These are phyloP conservation scores for Nakaseomyces kungkrabaensis DNA, from an alignment of 1,139 yeast genomes.

Conservation along the genomic window DNA sequence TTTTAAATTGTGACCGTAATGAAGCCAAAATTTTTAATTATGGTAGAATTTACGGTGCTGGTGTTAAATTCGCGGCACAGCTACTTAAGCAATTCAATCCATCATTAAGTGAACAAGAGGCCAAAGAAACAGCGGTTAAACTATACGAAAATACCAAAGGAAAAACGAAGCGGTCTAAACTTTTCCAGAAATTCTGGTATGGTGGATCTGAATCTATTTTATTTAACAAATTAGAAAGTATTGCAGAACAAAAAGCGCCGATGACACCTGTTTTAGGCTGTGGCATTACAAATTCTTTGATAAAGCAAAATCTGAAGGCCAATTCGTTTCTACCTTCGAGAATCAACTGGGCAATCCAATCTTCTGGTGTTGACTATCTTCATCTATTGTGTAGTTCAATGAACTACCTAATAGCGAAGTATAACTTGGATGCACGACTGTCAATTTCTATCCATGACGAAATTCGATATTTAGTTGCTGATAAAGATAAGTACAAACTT, in stretches of 20 bases:
- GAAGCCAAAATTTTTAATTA: conserved; percentile 95
- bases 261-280: conserved; percentile 90
- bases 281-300: conserved; percentile 79
- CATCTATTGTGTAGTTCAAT: conserved; percentile 78
- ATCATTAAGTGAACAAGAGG: conserved; percentile 53
- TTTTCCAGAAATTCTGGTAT: conserved; percentile 47
- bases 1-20: conserved; percentile 78
- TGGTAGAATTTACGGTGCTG: conserved; percentile 97
- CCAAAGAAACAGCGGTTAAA: conserved; percentile 53
- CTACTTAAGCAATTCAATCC: conserved; percentile 78
- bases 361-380: conserved; percentile 93
- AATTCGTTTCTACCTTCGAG: conserved; percentile 76
- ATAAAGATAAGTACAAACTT: conserved; percentile 61
- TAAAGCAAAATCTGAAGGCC: conserved; percentile 51
- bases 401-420: conserved; percentile 67
- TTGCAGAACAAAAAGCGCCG: conserved; percentile 79
- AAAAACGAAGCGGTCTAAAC: conserved; percentile 29
- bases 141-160: conserved; percentile 85
- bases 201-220: conserved; percentile 94
- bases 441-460: conserved; percentile 93
- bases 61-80: conserved; percentile 77
- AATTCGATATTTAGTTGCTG: conserved; percentile 67
- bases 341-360: conserved; percentile 96
- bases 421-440: conserved; percentile 66
- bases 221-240: conserved; percentile 77